Percentiles rank a stretch among this genome's conserved stretches.
Evolutionary conservation across 129 eudicot genomes (phyloP).

Genomic region (Centella asiatica): DNA sequence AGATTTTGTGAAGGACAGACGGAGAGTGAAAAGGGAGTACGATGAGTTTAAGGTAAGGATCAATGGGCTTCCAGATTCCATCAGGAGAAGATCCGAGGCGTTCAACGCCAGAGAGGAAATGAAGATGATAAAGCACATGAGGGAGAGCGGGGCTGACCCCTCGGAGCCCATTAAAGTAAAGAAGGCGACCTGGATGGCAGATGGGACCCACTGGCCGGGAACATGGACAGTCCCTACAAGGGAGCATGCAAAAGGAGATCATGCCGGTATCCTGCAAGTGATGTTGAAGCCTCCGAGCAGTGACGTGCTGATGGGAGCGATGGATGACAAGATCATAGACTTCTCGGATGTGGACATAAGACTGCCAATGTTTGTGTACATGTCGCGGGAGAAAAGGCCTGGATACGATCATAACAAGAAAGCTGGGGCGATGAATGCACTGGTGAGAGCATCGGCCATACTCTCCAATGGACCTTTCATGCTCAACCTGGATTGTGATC

Average conservation of each 20-base stretch:
- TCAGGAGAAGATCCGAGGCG: slow-evolving; percentile 78
- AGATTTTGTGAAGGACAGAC: slow-evolving; percentile 71
- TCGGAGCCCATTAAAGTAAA: slow-evolving; percentile 47
- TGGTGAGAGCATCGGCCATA: slow-evolving; percentile 75
- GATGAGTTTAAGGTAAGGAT: slow-evolving; percentile 91
- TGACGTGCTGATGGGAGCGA: slow-evolving; percentile 45
- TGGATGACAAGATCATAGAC: slow-evolving; percentile 45
- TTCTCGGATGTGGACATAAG: slow-evolving; percentile 72
- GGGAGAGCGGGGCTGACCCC: slow-evolving; percentile 58
- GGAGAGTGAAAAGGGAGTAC: slow-evolving; percentile 67
- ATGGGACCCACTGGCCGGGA: slow-evolving; percentile 97
- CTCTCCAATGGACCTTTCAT: slow-evolving; percentile 83
- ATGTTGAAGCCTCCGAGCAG: slow-evolving; percentile 83
- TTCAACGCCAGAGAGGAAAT: slow-evolving; percentile 86
- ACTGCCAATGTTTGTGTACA: slow-evolving; percentile 82
- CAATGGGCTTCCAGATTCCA: slow-evolving; percentile 63
- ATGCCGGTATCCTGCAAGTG: slow-evolving; percentile 89
- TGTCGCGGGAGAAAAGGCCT: slow-evolving; percentile 81
- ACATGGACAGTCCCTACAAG: slow-evolving; percentile 52
- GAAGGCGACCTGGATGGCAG: slow-evolving; percentile 97
- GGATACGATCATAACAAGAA: slow-evolving; percentile 96
- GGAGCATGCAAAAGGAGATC: slow-evolving; percentile 80
- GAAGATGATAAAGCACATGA: slow-evolving; percentile 58
- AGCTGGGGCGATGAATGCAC: slow-evolving; percentile 98
- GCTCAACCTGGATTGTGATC: slow-evolving; percentile 81